Evolutionary conservation across 352 stramenopile species (phyloP).

Genomic region (Phytopythium oedochilum): DNA sequence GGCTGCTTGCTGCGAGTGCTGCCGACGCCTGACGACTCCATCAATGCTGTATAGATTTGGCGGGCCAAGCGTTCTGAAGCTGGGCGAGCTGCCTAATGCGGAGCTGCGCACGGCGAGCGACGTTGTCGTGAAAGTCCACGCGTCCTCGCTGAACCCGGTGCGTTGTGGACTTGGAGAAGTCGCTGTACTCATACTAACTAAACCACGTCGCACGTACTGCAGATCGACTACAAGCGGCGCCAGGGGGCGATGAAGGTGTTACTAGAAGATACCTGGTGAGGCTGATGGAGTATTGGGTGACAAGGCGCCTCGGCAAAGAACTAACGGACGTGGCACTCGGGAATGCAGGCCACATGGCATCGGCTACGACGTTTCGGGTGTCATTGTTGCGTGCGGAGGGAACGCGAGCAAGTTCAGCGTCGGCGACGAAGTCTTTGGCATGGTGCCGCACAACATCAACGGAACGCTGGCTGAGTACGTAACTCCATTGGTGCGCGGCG

Average conservation of each 20-base stretch:
- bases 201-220: slow-evolving; percentile 3
- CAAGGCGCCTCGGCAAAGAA: background rate
- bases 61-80: slow-evolving; percentile 52
- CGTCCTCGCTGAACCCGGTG: slow-evolving; percentile 60
- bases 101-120: slow-evolving; percentile 47
- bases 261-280: slow-evolving; percentile 29
- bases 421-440: slow-evolving; percentile 69
- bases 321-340: background rate
- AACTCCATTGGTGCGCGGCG: background rate
- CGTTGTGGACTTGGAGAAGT: too few relatives aligned
- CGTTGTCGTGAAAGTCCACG: slow-evolving; percentile 62
- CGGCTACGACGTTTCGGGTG: slow-evolving; percentile 68
- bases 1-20: too few relatives aligned
- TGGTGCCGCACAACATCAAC: slow-evolving; percentile 59
- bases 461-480: slow-evolving; percentile 66
- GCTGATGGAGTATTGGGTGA: background rate
- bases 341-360: slow-evolving; percentile 65
- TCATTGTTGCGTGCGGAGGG: slow-evolving; percentile 46
- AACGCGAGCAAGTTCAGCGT: slow-evolving; percentile 50
- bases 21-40: background rate
- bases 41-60: slow-evolving; percentile 53
- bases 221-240: slow-evolving; percentile 82
- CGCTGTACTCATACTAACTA: too few relatives aligned
- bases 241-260: slow-evolving; percentile 69
- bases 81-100: slow-evolving; percentile 42